Base-by-base conservation (phyloP, 139 green algal genomes). In the Asterochloris sp. region DNA sequence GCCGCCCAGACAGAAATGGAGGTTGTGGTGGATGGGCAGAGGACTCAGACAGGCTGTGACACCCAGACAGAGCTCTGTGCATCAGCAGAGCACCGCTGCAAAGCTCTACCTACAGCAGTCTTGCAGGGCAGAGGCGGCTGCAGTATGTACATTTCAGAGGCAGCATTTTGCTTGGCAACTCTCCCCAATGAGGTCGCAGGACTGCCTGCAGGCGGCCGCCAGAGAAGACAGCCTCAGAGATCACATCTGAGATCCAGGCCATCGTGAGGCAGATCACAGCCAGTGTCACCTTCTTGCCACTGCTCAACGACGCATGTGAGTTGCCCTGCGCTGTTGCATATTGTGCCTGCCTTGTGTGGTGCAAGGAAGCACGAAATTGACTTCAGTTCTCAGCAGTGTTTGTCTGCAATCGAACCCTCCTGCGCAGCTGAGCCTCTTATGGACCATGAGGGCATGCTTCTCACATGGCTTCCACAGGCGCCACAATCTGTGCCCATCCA, bases 241-340 rank as follows among this genome's bases (percentile, higher is more conserved):
- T 99, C 79, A 92, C 83, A 16, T 61, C 75, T 13, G 96, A 99
- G 87, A 98, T 99, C 29, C 85, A 94, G 78, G 95, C 93, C 63
- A 98, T 99, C 82, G 96, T 99, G 62, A 91, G 96, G 1, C 94
- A 98, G 92, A 98, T 99, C 83, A 97, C 94, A 23, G 94, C 95
- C 28, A 95, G 87, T 78, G 93, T 99, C 6, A 97, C 94, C 11
- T 99, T 99, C 89, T 89, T 99, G 78, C 96, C 96, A 0, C 90
- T 99, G 11, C 91, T 99, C 2, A 90, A 95, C 27, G 93, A 95
- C 62, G 80, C 89, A 66, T 98, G 92, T 95, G 62, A 89, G 93
- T 19, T 54, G 16, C 27, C 6, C 27, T 63, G 9, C 74, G 28
- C 17, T n/a, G 21, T 16, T n/a, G 21, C 13, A 8, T 17, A 11